Conservation (phyloP, 495 filamentous ascomycete genomes). For the Podospora pseudoanserina region DNA sequence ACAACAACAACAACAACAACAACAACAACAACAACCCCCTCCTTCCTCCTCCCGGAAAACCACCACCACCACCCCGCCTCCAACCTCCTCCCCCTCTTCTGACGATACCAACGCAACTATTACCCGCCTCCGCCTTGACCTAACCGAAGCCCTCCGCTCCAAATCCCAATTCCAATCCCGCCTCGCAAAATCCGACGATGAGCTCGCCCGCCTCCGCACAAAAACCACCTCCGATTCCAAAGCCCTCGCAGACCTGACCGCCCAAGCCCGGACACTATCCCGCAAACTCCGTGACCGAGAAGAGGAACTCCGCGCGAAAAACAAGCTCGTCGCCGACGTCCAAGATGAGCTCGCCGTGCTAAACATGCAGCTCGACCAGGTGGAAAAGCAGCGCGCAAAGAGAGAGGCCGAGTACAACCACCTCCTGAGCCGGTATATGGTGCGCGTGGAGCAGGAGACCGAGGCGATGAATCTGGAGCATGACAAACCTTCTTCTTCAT, state of each 20-base stretch:
- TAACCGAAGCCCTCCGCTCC: conserved; percentile 71
- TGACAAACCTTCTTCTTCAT: conserved; percentile 25
- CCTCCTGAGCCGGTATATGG: conserved; percentile 87
- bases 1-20: neutral
- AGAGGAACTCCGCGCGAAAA: conserved; percentile 80
- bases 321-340: conserved; percentile 75
- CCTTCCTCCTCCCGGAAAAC: conserved; percentile 17
- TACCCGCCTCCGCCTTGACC: conserved; percentile 55
- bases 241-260: conserved; percentile 56
- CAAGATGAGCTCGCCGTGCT: conserved; percentile 87
- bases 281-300: conserved; percentile 72
- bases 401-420: conserved; percentile 82
- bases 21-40: conserved; percentile 8
- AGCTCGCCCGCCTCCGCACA: conserved; percentile 57
- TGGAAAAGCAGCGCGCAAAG: conserved; percentile 64
- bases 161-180: conserved; percentile 61
- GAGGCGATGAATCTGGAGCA: conserved; percentile 76
- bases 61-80: conserved; percentile 16
- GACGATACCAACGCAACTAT: conserved; percentile 34
- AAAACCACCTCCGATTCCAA: conserved; percentile 53
- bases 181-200: conserved; percentile 56
- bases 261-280: conserved; percentile 58
- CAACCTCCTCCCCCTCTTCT: conserved; percentile 22
- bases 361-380: conserved; percentile 83
- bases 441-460: conserved; percentile 75